Conservation (phyloP, 192 early-diverging fungal genomes). For the Funneliformis geosporum region DNA sequence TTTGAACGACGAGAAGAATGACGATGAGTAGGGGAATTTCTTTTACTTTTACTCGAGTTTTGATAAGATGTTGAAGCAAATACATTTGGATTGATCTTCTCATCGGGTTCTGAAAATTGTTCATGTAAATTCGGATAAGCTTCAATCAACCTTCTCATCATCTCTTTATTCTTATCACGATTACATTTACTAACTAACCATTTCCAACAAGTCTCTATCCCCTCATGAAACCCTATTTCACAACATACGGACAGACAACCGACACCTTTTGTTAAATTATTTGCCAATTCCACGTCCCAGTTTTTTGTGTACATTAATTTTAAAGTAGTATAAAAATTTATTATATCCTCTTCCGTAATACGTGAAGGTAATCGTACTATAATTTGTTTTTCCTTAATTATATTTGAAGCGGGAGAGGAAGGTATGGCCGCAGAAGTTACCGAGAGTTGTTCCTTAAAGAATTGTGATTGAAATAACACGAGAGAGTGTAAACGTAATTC, state of each 20-base stretch:
- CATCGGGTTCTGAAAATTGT: neutral
- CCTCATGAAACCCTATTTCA: slow-evolving; percentile 37
- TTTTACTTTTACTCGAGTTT: neutral
- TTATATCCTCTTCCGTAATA: slow-evolving; percentile 33
- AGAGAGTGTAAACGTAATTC: slow-evolving; percentile 35
- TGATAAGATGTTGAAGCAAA: neutral
- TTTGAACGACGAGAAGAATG: neutral
- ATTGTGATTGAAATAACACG: slow-evolving; percentile 34
- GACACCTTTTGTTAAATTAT: slow-evolving; percentile 33
- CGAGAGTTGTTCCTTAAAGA: slow-evolving; percentile 35
- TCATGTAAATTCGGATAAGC: slow-evolving; percentile 30
- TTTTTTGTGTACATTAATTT: slow-evolving; percentile 39
- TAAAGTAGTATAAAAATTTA: slow-evolving; percentile 36
- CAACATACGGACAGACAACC: slow-evolving; percentile 32
- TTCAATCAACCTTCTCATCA: slow-evolving; percentile 30
- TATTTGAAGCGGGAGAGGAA: slow-evolving; percentile 1
- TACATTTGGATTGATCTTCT: neutral
- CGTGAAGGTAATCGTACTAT: slow-evolving; percentile 26
- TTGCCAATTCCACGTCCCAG: slow-evolving; percentile 28
- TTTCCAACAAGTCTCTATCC: slow-evolving; percentile 31
- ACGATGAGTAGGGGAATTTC: neutral
- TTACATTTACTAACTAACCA: slow-evolving; percentile 32
- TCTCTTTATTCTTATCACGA: slow-evolving; percentile 25
- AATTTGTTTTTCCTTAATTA: slow-evolving; percentile 26
- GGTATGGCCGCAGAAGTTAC: neutral